phyloP scores from a whole-genome alignment of 108 stramenopile species.

The Thalassiosira profunda region DNA sequence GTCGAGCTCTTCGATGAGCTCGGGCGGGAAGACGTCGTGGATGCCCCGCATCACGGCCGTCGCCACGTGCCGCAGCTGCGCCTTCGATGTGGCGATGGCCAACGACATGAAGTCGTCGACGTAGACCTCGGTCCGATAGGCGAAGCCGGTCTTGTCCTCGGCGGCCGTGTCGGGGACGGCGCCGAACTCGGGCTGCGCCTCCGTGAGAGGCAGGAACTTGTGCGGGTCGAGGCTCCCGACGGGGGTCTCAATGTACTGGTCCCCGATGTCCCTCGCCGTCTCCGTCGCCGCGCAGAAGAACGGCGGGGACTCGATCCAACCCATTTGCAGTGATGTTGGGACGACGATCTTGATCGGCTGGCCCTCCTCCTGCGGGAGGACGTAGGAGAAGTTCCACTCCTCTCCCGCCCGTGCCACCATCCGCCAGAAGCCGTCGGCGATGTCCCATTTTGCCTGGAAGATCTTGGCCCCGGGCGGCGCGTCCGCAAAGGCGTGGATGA shows the following conservation, averaged over 20 bases:
- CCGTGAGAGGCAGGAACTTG: conserved; percentile 2
- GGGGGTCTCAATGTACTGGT: conserved; percentile 13
- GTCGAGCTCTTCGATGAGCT: conserved; percentile 7
- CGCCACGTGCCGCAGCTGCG: conserved; percentile 8
- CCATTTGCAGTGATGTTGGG: conserved; percentile 45
- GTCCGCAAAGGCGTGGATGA: conserved; percentile 17
- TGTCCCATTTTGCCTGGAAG: conserved; percentile 17
- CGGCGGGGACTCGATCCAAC: conserved; percentile 45
- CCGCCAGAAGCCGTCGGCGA: conserved; percentile 27
- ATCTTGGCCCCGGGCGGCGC: conserved; percentile 1
- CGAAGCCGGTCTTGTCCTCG: neutral
- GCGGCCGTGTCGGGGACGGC: neutral
- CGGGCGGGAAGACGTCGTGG: conserved; percentile 34
- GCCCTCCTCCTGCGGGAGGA: conserved; percentile 13
- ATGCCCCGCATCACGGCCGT: conserved; percentile 1
- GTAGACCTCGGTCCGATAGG: conserved; percentile 21
- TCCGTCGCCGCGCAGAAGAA: conserved; percentile 51
- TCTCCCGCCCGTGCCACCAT: neutral
- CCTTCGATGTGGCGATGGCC: conserved; percentile 7
- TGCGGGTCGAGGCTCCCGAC: neutral
- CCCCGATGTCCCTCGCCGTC: conserved; percentile 36
- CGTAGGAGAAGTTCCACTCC: conserved; percentile 31
- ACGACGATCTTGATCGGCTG: conserved; percentile 18
- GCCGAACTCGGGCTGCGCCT: neutral
- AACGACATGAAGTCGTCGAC: conserved; percentile 39